Evolutionary conservation across 192 early-diverging fungal genomes (phyloP), one percentile per base, ranked within the genome.

Genomic region (Umbelopsis ramanniana): DNA sequence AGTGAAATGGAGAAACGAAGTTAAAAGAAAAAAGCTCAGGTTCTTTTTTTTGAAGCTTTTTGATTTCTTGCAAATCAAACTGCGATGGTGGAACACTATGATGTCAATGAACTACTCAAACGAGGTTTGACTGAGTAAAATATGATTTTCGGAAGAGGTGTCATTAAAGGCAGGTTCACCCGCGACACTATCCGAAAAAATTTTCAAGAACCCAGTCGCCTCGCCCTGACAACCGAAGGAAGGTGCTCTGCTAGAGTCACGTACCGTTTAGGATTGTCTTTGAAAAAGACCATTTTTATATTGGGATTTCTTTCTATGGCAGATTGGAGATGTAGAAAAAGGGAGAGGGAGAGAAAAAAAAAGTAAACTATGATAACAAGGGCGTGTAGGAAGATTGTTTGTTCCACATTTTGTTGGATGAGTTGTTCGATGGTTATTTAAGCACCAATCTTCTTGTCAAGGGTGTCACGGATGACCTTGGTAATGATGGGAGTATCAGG

Each of bases 401-500:
- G 38, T 37, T 46, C 26, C 43, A 52, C 29, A 69, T 68, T 67
- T 74, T 68, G 55, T 74, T 37, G 33, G 24, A 63, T 37, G 19
- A 37, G 15, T 37, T 35, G 26, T 63, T 63, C 33, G 11, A 26
- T 35, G 19, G 12, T 29, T 50, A 15, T 50, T 50, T 35, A 71
- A 37, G 57, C 57, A 63, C 57, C 57, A 63, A 78, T 70, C 75
- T 80, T 80, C 72, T 76, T 80, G 35, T 81, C 71, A 14, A 94
- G 79, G 53, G 81, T 84, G 72, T 92, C 90, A 87, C 86, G 84
- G 70, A 90, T 89, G 67, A 92, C 89, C 76, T 92, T 92, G 75
- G 89, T 88, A 75, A 99, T 95, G 76, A 90, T 86, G 75, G 93
- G 87, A 35, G 89, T 83, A 69, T 90, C 89, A 55, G 97, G 97